Percentiles rank a stretch among this genome's conserved stretches.
These are phyloP conservation scores for Aspergillus bridgeri DNA, from an alignment of 495 filamentous ascomycete genomes.

Conservation along the genomic window DNA sequence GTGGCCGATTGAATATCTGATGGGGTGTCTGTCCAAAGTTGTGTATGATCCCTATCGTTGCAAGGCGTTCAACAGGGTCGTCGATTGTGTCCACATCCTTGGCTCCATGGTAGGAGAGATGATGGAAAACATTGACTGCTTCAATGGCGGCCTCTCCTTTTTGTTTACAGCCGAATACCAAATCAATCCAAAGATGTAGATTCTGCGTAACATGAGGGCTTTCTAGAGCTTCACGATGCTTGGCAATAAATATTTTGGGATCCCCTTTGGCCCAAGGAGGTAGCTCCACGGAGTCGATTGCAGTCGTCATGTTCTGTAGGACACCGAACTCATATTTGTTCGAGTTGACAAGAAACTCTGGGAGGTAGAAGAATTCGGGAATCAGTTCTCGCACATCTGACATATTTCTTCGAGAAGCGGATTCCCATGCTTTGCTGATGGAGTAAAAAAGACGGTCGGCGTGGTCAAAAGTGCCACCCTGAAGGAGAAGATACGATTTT, in stretches of 20 bases:
- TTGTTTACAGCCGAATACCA: constrained; percentile 94
- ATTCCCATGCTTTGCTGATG: constrained; percentile 84
- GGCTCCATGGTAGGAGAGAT: constrained; percentile 89
- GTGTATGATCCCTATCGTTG: constrained; percentile 93
- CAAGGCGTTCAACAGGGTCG: constrained; percentile 77
- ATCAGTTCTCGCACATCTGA: constrained; percentile 90
- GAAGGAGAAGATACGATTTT: constrained; percentile 92
- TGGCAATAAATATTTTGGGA: constrained; percentile 91
- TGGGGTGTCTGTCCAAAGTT: constrained; percentile 98
- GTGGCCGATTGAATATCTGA: constrained; percentile 82
- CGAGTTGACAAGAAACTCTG: constrained; percentile 87
- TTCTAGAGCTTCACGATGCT: constrained; percentile 90
- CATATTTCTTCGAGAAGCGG: constrained; percentile 85
- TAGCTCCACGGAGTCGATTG: constrained; percentile 77
- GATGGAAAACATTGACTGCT: constrained; percentile 91
- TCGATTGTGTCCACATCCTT: constrained; percentile 88
- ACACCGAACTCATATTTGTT: constrained; percentile 92
- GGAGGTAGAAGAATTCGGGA: constrained; percentile 95
- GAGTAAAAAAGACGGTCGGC: constrained; percentile 94
- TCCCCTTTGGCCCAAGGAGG: constrained; percentile 98
- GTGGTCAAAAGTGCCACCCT: constrained; percentile 95
- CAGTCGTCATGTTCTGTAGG: constrained; percentile 72
- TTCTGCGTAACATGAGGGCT: constrained; percentile 89
- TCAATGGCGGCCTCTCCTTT: constrained; percentile 90
- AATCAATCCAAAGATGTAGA: constrained; percentile 92